Percentiles rank a stretch among this genome's conserved stretches.
phyloP scores from a whole-genome alignment of 2,329 filamentous ascomycete genomes.

The Aureobasidium sp. region DNA sequence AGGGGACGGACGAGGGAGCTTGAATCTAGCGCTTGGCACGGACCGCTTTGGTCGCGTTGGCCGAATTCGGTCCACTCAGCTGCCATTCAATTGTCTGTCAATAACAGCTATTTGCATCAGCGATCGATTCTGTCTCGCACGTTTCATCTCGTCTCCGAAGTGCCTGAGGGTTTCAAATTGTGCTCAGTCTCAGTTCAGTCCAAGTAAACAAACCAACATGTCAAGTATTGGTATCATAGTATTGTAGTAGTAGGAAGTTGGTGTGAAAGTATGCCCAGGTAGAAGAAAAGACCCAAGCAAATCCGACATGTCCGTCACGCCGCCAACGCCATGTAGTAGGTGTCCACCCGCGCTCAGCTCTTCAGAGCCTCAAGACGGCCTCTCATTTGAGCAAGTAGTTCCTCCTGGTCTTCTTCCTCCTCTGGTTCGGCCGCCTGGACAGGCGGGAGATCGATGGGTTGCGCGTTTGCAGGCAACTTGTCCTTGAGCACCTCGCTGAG shows the following conservation, averaged over 20 bases:
- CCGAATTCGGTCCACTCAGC: too few species aligned
- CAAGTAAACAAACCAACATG: not conserved
- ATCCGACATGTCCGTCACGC: not conserved
- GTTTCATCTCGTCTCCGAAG: too few species aligned
- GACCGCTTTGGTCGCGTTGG: too few species aligned
- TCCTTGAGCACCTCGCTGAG: slow-evolving; percentile 85
- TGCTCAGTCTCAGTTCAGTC: too few species aligned
- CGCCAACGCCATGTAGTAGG: slow-evolving; percentile 1
- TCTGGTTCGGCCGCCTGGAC: slow-evolving; percentile 53
- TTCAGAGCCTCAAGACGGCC: slow-evolving; percentile 83
- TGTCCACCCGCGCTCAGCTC: slow-evolving; percentile 50
- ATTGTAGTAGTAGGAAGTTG: not conserved
- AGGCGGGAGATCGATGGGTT: slow-evolving; percentile 41
- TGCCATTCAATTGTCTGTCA: too few species aligned
- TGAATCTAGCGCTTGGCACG: not conserved
- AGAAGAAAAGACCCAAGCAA: slow-evolving; percentile 2
- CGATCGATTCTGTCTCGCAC: not conserved
- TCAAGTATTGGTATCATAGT: not conserved
- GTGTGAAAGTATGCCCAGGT: not conserved
- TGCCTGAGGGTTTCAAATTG: too few species aligned
- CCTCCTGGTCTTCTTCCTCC: slow-evolving; percentile 80
- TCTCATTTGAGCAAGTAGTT: slow-evolving; percentile 89
- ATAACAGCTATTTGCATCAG: not conserved
- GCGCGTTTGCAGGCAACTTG: slow-evolving; percentile 58
- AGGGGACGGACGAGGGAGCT: not conserved